Evolutionary conservation across 1,284 basidiomycete genomes (phyloP).

Genomic region (Ganoderma boninense): DNA sequence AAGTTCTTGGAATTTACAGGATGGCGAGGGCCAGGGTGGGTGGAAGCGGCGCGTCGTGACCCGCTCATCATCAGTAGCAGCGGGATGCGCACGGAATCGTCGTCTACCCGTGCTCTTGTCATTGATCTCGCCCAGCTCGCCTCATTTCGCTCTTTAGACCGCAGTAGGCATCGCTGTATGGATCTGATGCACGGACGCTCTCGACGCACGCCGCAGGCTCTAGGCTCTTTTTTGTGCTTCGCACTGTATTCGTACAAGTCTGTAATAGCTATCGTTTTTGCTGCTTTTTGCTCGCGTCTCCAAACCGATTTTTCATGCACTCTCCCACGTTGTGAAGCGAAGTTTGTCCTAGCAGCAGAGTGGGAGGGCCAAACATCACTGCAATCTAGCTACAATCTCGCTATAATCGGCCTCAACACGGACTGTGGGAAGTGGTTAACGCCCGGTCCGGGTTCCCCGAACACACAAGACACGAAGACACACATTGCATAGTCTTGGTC

Average conservation of each 20-base stretch:
- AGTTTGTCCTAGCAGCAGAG: background rate
- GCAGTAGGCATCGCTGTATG: background rate
- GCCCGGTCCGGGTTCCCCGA: slow-evolving; percentile 3
- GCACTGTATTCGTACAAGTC: slow-evolving; percentile 1
- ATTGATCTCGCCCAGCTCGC: background rate
- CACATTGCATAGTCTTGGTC: too few species aligned
- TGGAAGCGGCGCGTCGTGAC: background rate
- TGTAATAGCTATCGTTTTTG: background rate
- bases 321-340: background rate
- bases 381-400: too few species aligned
- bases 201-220: too few species aligned
- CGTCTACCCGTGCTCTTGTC: background rate
- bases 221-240: too few species aligned
- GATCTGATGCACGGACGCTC: background rate
- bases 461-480: too few species aligned
- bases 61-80: background rate
- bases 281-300: background rate
- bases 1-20: background rate
- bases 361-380: background rate
- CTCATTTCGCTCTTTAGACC: background rate
- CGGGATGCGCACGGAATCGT: background rate
- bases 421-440: slow-evolving; percentile 7
- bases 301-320: background rate
- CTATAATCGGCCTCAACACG: too few species aligned
- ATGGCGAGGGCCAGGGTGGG: background rate